These are phyloP conservation scores for Aleurites moluccanus DNA, from an alignment of 441 rosid species.

Conservation along the genomic window DNA sequence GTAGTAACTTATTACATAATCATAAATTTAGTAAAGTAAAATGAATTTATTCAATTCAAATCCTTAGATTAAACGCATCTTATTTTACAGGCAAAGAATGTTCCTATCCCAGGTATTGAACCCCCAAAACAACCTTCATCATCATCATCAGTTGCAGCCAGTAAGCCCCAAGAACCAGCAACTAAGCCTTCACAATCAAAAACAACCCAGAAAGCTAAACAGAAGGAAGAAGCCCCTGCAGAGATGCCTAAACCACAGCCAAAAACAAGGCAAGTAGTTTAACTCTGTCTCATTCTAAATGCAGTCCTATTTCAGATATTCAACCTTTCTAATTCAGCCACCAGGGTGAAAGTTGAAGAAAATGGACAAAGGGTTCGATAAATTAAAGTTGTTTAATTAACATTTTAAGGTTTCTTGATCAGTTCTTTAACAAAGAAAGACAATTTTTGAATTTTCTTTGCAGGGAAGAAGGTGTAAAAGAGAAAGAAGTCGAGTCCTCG, in stretches of 20 bases:
- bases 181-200: conserved; percentile 16
- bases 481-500: background rate
- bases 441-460: background rate
- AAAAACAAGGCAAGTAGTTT: conserved; percentile 20
- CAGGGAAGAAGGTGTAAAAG: conserved; percentile 23
- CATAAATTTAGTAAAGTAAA: background rate
- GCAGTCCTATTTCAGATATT: background rate
- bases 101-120: conserved; percentile 45
- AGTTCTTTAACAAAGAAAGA: background rate
- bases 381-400: too few species aligned
- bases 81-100: conserved; percentile 50
- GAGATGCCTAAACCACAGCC: conserved; percentile 3
- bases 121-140: conserved; percentile 19
- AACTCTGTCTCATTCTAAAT: background rate
- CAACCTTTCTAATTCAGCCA: too few species aligned
- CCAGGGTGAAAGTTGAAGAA: too few species aligned
- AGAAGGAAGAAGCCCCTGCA: background rate
- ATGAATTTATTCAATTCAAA: conserved; percentile 1
- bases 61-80: conserved; percentile 14
- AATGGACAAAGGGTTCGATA: too few species aligned
- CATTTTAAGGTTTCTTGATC: background rate
- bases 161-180: conserved; percentile 18
- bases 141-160: conserved; percentile 7
- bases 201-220: conserved; percentile 13
- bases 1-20: conserved; percentile 10